Conservation (phyloP, 2,329 filamentous ascomycete genomes). For the Ceratocystis smalleyi region DNA sequence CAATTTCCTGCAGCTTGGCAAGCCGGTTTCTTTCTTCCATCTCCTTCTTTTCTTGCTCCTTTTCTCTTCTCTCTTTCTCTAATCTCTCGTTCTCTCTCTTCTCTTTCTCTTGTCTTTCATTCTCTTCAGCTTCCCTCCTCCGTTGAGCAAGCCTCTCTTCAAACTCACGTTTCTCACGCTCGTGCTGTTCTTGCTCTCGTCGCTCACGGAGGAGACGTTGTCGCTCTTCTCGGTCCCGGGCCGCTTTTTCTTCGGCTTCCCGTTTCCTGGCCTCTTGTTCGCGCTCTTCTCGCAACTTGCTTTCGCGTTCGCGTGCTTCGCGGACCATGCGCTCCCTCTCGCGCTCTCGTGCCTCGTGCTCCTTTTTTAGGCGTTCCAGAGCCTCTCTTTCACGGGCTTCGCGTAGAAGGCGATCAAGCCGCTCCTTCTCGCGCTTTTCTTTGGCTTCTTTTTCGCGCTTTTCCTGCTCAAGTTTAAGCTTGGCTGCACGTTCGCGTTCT, state of each 20-base stretch:
- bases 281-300: constrained; percentile 25
- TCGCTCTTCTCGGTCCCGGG: not conserved
- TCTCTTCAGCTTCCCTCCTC: constrained; percentile 21
- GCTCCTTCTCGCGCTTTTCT: constrained; percentile 24
- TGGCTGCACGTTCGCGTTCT: constrained; percentile 10
- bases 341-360: constrained; percentile 40
- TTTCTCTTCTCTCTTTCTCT: constrained; percentile 32
- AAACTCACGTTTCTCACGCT: constrained; percentile 27
- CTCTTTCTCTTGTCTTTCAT: constrained; percentile 32
- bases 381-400: constrained; percentile 10
- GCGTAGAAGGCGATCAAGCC: constrained; percentile 17
- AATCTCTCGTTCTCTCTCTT: constrained; percentile 24
- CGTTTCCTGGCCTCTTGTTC: constrained; percentile 5
- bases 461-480: constrained; percentile 17
- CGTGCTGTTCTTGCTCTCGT: constrained; percentile 29
- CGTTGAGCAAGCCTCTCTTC: constrained; percentile 24
- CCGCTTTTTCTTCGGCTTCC: not conserved
- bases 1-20: constrained; percentile 20
- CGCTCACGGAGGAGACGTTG: constrained; percentile 2
- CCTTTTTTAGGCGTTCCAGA: constrained; percentile 11
- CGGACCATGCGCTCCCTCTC: constrained; percentile 25
- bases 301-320: constrained; percentile 12
- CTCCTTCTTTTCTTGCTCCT: constrained; percentile 22
- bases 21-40: constrained; percentile 22
- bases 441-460: constrained; percentile 14